These are phyloP conservation scores for Psilocybe sp. DNA, from an alignment of 768 basidiomycete genomes.

Conservation along the genomic window DNA sequence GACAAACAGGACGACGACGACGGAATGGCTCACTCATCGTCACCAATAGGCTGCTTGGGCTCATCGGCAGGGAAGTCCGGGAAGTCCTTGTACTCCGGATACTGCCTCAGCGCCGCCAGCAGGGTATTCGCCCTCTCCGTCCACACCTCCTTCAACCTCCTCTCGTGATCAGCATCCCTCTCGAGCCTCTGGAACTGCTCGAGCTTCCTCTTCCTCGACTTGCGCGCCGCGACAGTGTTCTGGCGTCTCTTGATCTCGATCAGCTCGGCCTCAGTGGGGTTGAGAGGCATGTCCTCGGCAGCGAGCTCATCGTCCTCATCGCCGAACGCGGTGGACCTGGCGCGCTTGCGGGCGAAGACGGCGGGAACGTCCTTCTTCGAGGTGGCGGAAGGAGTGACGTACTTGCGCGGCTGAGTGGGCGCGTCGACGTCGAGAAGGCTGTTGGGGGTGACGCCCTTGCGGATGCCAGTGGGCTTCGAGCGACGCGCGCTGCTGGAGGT, in stretches of 20 bases:
- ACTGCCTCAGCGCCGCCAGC: constrained; percentile 45
- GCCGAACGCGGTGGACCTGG: constrained; percentile 35
- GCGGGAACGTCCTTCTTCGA: constrained; percentile 79
- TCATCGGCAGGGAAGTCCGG: constrained; percentile 35
- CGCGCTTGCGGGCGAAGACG: constrained; percentile 60
- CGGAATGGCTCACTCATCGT: background rate
- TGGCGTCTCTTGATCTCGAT: constrained; percentile 81
- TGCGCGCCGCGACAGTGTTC: constrained; percentile 85
- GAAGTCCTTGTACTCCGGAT: constrained; percentile 54
- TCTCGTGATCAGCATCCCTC: constrained; percentile 41
- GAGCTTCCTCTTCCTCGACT: constrained; percentile 75
- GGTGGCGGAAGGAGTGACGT: constrained; percentile 67
- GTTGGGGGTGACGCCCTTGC: constrained; percentile 58
- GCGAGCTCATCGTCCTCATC: constrained; percentile 54
- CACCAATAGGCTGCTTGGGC: constrained; percentile 60
- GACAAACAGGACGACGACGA: too few relatives aligned
- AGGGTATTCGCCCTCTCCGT: constrained; percentile 47
- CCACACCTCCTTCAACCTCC: constrained; percentile 48
- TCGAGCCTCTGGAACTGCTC: constrained; percentile 69
- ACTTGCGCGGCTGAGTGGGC: constrained; percentile 78
- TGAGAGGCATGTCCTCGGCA: constrained; percentile 30
- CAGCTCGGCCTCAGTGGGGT: constrained; percentile 55
- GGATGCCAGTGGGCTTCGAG: constrained; percentile 34
- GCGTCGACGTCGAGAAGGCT: constrained; percentile 69
- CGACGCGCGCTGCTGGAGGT: constrained; percentile 6